Base-by-base conservation (phyloP, 176 grass and related monocot genomes). In the Bonia amplexicaulis region DNA sequence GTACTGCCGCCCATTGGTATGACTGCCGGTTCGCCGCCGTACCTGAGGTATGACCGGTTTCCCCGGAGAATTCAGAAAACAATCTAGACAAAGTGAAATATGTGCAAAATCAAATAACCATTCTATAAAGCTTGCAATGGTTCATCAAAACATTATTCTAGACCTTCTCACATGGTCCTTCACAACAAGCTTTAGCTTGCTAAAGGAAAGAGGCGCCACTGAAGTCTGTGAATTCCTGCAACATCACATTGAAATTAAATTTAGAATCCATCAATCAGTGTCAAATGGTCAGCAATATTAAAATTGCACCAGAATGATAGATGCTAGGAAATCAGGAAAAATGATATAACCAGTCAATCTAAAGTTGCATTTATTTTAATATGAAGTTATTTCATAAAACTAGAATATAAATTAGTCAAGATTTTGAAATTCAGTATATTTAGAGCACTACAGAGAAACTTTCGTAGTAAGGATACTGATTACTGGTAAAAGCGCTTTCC, bases 381-480 rank as follows among this genome's bases (percentile, higher is more conserved):
- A 41, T 9, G 39, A 76, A 14, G 35, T 39, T 84, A 52, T 58
- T 66, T 78, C 74, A 54, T 79, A 84, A 16, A 69, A 55, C 23
- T 78, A 71, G 75, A 67, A 40, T 39, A 71, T 52, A 16, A 84
- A 35, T 68, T 85, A 16, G 4, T 23, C 62, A 55, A 46, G 6
- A 31, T 66, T 57, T 4, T 2, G 59, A 52, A 67, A 37, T 82
- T 85, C 17, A 60, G 44, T 66, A 69, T 81, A 48, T 72, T 85
- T 66, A 3, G 71, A 54, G 8, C 62, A 69, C 71, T 19, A 12
- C 19, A 89, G 33, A 44, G 20, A 37, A 72, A 44, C 66, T 76
- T 88, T n/a, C 53, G 12, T 71, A 53, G 57, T 53, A 66, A 81
- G 42, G 63, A 64, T 86, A 25, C 19, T 72, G 37, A n/a, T 60